Base-by-base conservation (phyloP, 805 yeast species). In the Starmera pachycereana region DNA sequence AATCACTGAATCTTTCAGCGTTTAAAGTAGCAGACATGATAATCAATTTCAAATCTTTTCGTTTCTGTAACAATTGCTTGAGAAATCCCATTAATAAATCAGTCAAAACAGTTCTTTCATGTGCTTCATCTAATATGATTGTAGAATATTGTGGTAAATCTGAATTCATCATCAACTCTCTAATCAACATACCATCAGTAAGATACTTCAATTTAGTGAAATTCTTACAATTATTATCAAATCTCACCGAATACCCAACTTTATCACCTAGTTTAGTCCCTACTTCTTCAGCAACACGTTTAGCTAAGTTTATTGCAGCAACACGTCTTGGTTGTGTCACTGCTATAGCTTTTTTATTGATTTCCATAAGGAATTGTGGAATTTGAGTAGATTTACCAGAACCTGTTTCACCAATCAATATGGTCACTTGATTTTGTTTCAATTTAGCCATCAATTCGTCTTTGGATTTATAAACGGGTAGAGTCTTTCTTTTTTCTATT, bases 311-410 rank as follows among this genome's bases (percentile, higher is more conserved):
- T 38, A 92, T 86, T 2, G 98, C 98, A 4, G 98, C 97, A 32
- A 90, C 98, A 55, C 97, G 74, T 63, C 98, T 81, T 1, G 98
- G 98, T 63, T 90, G 97, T 0, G 98, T 89, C 8, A 92, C 90
- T 0, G 95, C 97, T 16, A 90, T 78, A 22, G 72, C 67, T 44
- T 75, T 76, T 14, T 61, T 59, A 31, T 60, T 55, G 3, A 50
- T 40, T 1, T 75, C 71, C 61, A 84, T 73, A n/a, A 90, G 56
- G 48, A 90, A 81, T 56, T 90, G 97, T 0, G 98, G 97, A 36
- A 90, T 79, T 63, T 90, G 98, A 0, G 98, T 90, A 4, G 97
- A 89, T 57, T 90, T 90, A 67, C 97, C 97, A 8, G 96, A 86
- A 61, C 98, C 98, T 0, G 98, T 90, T 56, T 90, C 97, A 61